Conservation (phyloP, 2,329 filamentous ascomycete genomes). For the Leptographium lundbergii region DNA sequence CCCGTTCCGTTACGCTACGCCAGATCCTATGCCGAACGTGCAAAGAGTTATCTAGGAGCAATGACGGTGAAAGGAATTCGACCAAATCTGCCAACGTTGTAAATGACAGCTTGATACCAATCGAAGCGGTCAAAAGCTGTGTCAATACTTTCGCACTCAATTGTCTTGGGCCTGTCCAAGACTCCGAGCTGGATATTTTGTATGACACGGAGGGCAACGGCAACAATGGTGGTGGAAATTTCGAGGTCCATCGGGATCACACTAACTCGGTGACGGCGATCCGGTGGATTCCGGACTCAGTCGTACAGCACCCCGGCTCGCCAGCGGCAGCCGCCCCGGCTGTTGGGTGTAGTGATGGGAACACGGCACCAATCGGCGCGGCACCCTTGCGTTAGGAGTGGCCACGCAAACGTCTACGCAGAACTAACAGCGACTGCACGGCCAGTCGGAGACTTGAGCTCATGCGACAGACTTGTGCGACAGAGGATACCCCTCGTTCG, state of each 20-base stretch:
- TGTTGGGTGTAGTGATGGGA: constrained; percentile 19
- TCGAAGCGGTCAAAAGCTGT: constrained; percentile 53
- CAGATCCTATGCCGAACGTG: constrained; percentile 68
- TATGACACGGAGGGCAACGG: constrained; percentile 83
- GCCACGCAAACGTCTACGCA: neutral
- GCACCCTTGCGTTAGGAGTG: neutral
- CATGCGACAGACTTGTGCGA: neutral
- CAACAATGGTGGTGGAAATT: constrained; percentile 82
- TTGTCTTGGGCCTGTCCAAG: constrained; percentile 27
- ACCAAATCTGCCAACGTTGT: constrained; percentile 22
- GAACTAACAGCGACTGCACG: neutral
- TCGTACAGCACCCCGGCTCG: constrained; percentile 19
- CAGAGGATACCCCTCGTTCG: too few relatives aligned
- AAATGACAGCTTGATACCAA: constrained; percentile 53
- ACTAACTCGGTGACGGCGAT: constrained; percentile 27
- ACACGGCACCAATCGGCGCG: neutral
- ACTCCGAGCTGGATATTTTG: constrained; percentile 65
- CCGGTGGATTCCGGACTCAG: constrained; percentile 38
- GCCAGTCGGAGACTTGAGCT: neutral
- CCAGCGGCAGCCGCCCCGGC: constrained; percentile 43
- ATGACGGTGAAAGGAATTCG: constrained; percentile 23
- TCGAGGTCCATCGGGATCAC: constrained; percentile 51
- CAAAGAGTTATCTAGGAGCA: constrained; percentile 37
- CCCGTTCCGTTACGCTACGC: constrained; percentile 57
- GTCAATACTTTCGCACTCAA: constrained; percentile 35